A percentile compares a stretch with the other conserved stretches of the same genome.
Conservation (phyloP, 352 stramenopile species). For the Pythium apleroticum region DNA sequence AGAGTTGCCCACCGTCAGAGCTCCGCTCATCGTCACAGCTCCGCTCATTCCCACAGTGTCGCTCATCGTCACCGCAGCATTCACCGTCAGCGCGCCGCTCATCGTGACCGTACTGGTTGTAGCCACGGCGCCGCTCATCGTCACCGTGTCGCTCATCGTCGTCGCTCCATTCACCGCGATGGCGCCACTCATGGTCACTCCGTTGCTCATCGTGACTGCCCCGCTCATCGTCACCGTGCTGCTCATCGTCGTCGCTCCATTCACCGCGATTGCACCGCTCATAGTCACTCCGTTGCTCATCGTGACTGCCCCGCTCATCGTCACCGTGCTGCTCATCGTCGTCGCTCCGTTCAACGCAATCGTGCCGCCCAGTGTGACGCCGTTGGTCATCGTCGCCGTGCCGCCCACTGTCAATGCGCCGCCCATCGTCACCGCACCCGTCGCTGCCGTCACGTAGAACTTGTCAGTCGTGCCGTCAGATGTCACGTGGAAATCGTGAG, state of each 20-base stretch:
- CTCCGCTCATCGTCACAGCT: conserved; percentile 2
- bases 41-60: conserved; percentile 2
- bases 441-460: conserved; percentile 12
- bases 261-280: conserved; percentile 5
- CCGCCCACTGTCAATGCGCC: not conserved
- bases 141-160: too few species aligned
- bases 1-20: not conserved
- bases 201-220: too few species aligned
- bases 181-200: too few species aligned
- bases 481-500: conserved; percentile 29
- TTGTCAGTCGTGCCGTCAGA: conserved; percentile 4
- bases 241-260: not conserved
- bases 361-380: conserved; percentile 1
- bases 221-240: conserved; percentile 7
- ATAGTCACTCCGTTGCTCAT: not conserved
- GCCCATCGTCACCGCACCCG: conserved; percentile 7
- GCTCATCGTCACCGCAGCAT: not conserved
- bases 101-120: too few species aligned
- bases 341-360: not conserved
- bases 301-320: conserved; percentile 7
- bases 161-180: too few species aligned
- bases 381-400: conserved; percentile 4
- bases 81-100: too few species aligned
- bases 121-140: too few species aligned
- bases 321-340: conserved; percentile 9